These are phyloP conservation scores for Lupinus albus DNA, from an alignment of 306 rosid genomes.

Conservation along the genomic window DNA sequence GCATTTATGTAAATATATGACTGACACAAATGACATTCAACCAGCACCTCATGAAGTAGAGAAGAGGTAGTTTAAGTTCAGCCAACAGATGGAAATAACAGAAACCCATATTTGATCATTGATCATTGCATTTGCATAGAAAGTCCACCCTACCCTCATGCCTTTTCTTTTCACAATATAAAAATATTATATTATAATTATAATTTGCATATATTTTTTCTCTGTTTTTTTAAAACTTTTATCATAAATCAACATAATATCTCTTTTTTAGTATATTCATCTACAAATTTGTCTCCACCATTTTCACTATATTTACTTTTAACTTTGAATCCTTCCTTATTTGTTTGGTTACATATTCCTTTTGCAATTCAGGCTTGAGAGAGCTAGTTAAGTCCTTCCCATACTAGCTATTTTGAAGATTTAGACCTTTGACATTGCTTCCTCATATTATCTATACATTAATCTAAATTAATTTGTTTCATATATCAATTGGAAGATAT, in stretches of 20 bases:
- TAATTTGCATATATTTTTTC: too few relatives aligned
- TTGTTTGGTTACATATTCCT: not conserved
- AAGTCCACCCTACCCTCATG: slow-evolving; percentile 9
- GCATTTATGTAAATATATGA: too few relatives aligned
- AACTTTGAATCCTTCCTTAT: not conserved
- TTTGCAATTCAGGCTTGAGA: not conserved
- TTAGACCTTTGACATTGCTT: too few relatives aligned
- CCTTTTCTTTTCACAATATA: slow-evolving; percentile 22
- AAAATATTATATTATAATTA: not conserved
- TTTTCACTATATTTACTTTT: not conserved
- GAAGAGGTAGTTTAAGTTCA: not conserved
- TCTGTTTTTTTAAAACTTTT: not conserved
- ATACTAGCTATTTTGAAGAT: too few relatives aligned
- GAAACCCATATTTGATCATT: slow-evolving; percentile 23
- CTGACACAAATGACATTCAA: too few relatives aligned
- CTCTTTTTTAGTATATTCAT: too few relatives aligned
- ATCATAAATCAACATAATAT: not conserved
- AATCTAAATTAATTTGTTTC: too few relatives aligned
- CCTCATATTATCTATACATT: not conserved
- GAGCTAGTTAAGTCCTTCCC: not conserved
- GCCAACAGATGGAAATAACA: slow-evolving; percentile 13
- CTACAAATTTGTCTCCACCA: not conserved
- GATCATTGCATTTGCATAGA: not conserved
- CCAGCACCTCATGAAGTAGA: too few relatives aligned
- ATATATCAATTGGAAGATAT: not conserved